Percentiles rank a stretch among this genome's conserved stretches.
phyloP scores from a whole-genome alignment of 305 asterid genomes.

The Rubia peregrina region DNA sequence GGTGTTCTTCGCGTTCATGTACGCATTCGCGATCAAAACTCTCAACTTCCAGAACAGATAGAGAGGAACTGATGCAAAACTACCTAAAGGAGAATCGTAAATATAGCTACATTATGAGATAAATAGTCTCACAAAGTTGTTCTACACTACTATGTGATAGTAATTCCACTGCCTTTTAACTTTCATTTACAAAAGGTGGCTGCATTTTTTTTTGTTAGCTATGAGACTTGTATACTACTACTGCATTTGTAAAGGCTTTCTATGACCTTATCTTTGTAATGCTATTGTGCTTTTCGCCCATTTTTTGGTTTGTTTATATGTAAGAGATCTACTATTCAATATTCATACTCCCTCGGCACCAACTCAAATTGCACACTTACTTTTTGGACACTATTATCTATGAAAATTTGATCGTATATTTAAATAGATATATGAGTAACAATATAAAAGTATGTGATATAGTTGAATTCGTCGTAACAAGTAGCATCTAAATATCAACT shows the following conservation, averaged over 20 bases:
- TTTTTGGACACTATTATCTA: too few relatives aligned
- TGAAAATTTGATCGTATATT: too few relatives aligned
- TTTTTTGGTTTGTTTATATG: not conserved
- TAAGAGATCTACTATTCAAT: not conserved
- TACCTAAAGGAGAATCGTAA: slow-evolving; percentile 14
- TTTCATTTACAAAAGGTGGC: not conserved
- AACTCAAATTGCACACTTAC: too few relatives aligned
- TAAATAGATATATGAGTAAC: too few relatives aligned
- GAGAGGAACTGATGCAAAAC: not conserved
- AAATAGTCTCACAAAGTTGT: not conserved
- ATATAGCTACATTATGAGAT: slow-evolving; percentile 6
- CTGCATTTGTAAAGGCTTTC: not conserved
- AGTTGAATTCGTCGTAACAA: too few relatives aligned
- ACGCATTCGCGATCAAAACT: slow-evolving; percentile 65
- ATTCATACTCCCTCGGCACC: too few relatives aligned
- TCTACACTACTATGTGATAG: not conserved
- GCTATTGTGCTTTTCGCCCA: not conserved
- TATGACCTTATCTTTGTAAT: not conserved
- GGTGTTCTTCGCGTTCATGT: slow-evolving; percentile 67
- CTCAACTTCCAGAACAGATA: slow-evolving; percentile 82
- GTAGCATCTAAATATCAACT: too few relatives aligned
- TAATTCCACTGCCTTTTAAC: not conserved
- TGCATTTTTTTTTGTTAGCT: not conserved
- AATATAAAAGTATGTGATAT: too few relatives aligned
- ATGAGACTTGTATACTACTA: slow-evolving; percentile 1